Percentiles rank a stretch among this genome's conserved stretches.
Evolutionary conservation across 1,139 yeast species (phyloP).

Genomic region (Ogataea hybrid): DNA sequence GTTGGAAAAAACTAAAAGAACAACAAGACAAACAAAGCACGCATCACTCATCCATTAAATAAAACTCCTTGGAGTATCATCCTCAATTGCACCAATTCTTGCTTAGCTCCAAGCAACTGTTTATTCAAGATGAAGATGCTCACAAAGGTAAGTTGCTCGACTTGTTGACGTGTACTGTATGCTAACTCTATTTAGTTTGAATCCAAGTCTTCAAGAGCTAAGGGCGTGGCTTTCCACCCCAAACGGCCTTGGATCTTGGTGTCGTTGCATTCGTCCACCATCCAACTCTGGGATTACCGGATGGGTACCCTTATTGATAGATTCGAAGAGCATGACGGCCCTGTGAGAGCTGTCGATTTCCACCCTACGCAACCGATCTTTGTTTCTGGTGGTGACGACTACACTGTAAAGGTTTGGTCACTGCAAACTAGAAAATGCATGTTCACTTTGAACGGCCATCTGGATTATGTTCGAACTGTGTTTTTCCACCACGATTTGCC

Average conservation of each 20-base stretch:
- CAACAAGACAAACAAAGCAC: constrained; percentile 13
- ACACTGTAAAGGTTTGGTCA: constrained; percentile 95
- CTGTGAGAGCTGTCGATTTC: constrained; percentile 92
- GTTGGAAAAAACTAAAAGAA: constrained; percentile 12
- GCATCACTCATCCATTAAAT: constrained; percentile 8
- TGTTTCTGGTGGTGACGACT: constrained; percentile 97
- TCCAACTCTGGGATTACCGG: constrained; percentile 98
- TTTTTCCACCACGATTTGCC: constrained; percentile 96
- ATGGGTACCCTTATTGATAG: constrained; percentile 98
- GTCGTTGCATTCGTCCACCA: constrained; percentile 89
- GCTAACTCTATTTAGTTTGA: constrained; percentile 58
- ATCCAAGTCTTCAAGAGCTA: constrained; percentile 97
- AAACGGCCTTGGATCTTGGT: constrained; percentile 95
- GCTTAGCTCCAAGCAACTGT: constrained; percentile 5
- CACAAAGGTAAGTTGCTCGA: constrained; percentile 55
- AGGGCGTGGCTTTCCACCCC: constrained; percentile 98
- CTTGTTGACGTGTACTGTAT: constrained; percentile 4
- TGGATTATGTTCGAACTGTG: constrained; percentile 93
- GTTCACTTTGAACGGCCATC: constrained; percentile 88
- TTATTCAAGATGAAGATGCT: constrained; percentile 80
- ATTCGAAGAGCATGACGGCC: constrained; percentile 98
- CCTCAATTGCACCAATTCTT: constrained; percentile 8
- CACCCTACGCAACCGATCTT: constrained; percentile 98
- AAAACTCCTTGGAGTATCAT: constrained; percentile 3
- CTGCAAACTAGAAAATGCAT: constrained; percentile 86